Percentiles rank a stretch among this genome's conserved stretches.
phyloP scores from a whole-genome alignment of 1,139 yeast species.

The Hemisphaericaspora lyxosophila region DNA sequence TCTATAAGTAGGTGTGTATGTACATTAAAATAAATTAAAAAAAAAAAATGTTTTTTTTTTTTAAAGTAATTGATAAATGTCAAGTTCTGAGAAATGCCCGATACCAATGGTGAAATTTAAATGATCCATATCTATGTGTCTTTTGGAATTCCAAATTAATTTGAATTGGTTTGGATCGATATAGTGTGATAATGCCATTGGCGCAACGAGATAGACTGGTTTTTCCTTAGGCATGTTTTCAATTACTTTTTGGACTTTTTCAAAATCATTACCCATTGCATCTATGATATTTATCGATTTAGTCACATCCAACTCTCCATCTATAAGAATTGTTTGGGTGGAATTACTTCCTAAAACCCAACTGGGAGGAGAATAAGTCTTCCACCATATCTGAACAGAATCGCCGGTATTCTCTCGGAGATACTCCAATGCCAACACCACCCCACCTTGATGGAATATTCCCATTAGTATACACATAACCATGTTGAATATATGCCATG shows the following conservation, averaged over 20 bases:
- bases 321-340: slow-evolving; percentile 19
- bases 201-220: slow-evolving; percentile 43
- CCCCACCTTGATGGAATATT: slow-evolving; percentile 84
- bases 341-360: slow-evolving; percentile 64
- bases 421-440: slow-evolving; percentile 61
- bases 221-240: slow-evolving; percentile 9
- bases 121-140: slow-evolving; percentile 69
- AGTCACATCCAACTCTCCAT: slow-evolving; percentile 12
- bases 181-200: slow-evolving; percentile 43
- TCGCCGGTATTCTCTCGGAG: slow-evolving; percentile 14
- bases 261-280: slow-evolving; percentile 54
- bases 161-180: slow-evolving; percentile 18
- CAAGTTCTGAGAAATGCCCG: slow-evolving; percentile 23
- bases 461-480: slow-evolving; percentile 70
- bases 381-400: slow-evolving; percentile 75
- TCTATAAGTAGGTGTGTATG: slow-evolving; percentile 87
- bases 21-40: too few species aligned
- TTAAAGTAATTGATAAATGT: slow-evolving; percentile 43
- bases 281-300: slow-evolving; percentile 36
- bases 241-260: slow-evolving; percentile 22
- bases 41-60: slow-evolving; percentile 2
- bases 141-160: slow-evolving; percentile 42
- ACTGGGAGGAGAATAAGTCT: slow-evolving; percentile 89
- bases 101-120: slow-evolving; percentile 43
- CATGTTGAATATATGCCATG: slow-evolving; percentile 69